Evolutionary conservation across 2,329 filamentous ascomycete species (phyloP).

Genomic region (Trichophaea hybrida): DNA sequence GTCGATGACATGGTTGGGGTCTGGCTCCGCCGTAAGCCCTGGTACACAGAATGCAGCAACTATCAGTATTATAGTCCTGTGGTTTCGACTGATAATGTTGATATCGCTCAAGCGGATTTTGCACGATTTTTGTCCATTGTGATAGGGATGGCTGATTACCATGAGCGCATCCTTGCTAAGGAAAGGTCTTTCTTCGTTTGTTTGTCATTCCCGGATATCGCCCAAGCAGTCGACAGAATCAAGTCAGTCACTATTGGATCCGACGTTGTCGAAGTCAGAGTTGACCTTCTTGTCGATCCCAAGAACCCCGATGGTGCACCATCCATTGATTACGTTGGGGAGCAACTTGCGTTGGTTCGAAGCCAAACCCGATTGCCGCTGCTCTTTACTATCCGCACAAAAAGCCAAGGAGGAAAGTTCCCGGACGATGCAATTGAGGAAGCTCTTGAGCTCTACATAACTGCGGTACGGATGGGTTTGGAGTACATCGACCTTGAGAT

Average conservation of each 20-base stretch:
- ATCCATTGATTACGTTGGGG: conserved; percentile 59
- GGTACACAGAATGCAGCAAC: conserved; percentile 88
- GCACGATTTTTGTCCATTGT: conserved; percentile 56
- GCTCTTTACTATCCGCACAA: conserved; percentile 82
- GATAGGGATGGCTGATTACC: conserved; percentile 46
- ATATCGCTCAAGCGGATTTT: conserved; percentile 52
- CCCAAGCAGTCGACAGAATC: conserved; percentile 40
- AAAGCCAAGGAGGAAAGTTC: conserved; percentile 75
- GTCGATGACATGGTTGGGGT: conserved; percentile 84
- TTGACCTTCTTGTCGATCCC: conserved; percentile 71
- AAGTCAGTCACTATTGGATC: conserved; percentile 64
- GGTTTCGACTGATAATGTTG: conserved; percentile 38
- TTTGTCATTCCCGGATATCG: conserved; percentile 65
- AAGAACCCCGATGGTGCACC: conserved; percentile 42
- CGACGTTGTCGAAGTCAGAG: conserved; percentile 86
- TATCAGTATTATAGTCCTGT: conserved; percentile 78
- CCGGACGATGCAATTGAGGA: conserved; percentile 60
- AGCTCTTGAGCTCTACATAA: conserved; percentile 58
- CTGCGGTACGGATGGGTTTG: conserved; percentile 67
- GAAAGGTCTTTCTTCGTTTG: conserved; percentile 84
- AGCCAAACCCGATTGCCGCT: conserved; percentile 59
- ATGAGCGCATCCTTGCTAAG: conserved; percentile 45
- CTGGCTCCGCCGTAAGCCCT: conserved; percentile 74
- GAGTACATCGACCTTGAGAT: conserved; percentile 93
- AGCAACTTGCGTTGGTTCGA: conserved; percentile 68